phyloP scores from a whole-genome alignment of 108 stramenopile species.

The Skeletonema costatum region DNA sequence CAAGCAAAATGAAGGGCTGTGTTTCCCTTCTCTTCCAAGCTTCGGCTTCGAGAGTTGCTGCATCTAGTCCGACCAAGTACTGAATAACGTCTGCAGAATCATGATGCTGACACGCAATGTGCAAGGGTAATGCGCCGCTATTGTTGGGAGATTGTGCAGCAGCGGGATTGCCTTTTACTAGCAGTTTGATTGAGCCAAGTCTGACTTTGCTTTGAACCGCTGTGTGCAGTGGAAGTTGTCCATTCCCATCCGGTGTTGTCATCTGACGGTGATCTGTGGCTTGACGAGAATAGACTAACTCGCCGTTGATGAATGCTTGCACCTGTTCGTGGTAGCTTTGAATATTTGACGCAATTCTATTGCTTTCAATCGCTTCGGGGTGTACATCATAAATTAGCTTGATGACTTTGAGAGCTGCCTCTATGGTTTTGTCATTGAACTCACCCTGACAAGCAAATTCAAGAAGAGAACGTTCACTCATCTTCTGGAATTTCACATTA shows the following conservation, averaged over 20 bases:
- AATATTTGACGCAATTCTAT: too few relatives aligned
- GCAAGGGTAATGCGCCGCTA: neutral
- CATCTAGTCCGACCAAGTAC: neutral
- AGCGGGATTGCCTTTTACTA: neutral
- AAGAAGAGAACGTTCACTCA: too few relatives aligned
- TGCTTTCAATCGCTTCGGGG: too few relatives aligned
- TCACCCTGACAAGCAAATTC: too few relatives aligned
- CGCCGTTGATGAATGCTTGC: too few relatives aligned
- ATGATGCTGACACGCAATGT: neutral
- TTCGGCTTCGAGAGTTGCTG: neutral
- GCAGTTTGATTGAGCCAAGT: neutral
- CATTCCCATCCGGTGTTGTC: neutral
- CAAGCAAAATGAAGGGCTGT: neutral
- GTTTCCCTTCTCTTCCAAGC: neutral
- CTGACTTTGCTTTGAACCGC: neutral
- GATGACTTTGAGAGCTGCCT: too few relatives aligned
- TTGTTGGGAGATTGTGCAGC: neutral
- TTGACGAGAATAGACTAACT: too few relatives aligned
- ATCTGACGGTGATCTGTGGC: too few relatives aligned
- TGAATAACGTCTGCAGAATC: neutral
- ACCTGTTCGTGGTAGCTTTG: too few relatives aligned
- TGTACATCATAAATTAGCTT: too few relatives aligned
- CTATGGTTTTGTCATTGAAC: too few relatives aligned
- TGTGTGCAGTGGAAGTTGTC: neutral
- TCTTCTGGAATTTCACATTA: too few relatives aligned